A percentile compares a stretch with the other conserved stretches of the same genome.
Conservation (phyloP, 192 early-diverging fungal species). For the Backusella psychrophila region DNA sequence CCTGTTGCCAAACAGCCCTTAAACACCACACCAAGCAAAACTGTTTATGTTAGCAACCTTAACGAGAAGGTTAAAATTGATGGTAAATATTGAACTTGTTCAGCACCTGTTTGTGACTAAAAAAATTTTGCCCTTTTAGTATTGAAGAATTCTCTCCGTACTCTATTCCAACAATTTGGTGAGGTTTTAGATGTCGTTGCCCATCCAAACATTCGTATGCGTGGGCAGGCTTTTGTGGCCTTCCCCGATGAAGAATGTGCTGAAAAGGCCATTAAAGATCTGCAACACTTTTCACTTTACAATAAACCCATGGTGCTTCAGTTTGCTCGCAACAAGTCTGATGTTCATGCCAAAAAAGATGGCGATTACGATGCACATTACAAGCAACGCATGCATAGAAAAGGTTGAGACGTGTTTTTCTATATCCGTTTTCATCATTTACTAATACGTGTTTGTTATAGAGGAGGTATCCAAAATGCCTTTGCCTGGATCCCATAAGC, state of each 20-base stretch:
- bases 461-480: constrained; percentile 21
- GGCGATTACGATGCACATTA: constrained; percentile 70
- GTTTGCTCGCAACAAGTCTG: constrained; percentile 51
- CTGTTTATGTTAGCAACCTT: constrained; percentile 82
- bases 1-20: constrained; percentile 57
- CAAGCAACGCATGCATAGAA: constrained; percentile 51
- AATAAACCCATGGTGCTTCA: constrained; percentile 83
- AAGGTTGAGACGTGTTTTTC: constrained; percentile 46
- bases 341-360: constrained; percentile 64
- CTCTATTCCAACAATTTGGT: constrained; percentile 84
- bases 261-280: constrained; percentile 72
- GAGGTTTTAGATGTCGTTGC: constrained; percentile 79
- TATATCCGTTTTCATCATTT: background rate
- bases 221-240: constrained; percentile 93
- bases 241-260: constrained; percentile 76
- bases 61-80: constrained; percentile 72
- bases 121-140: constrained; percentile 28
- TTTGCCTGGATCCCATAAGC: constrained; percentile 30
- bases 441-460: background rate
- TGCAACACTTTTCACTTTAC: constrained; percentile 83
- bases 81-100: constrained; percentile 24
- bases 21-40: constrained; percentile 59
- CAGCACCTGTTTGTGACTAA: background rate
- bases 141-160: constrained; percentile 68
- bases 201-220: constrained; percentile 76